Evolutionary conservation across 805 yeast species (phyloP).

Genomic region (Zygoascus bituminiphila): DNA sequence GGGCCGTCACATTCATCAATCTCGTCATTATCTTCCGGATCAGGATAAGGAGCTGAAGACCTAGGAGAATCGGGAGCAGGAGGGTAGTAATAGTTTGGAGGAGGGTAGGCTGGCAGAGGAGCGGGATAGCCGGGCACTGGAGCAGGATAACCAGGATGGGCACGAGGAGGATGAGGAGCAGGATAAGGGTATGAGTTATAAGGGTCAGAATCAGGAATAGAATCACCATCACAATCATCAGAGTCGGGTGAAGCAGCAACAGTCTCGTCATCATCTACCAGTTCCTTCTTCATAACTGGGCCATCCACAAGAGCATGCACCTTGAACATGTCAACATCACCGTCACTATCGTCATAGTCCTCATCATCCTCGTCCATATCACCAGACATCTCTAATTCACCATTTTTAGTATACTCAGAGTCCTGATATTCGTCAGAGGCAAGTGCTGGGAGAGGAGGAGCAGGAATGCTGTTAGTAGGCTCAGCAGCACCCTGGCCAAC

Average conservation of each 20-base stretch:
- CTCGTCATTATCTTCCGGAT: constrained; percentile 1
- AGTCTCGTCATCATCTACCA: background rate
- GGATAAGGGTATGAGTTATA: background rate
- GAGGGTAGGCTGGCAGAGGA: background rate
- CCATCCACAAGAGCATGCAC: background rate
- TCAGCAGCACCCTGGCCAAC: background rate
- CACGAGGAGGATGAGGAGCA: background rate
- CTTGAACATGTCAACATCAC: background rate
- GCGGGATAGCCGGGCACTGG: background rate
- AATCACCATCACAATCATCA: background rate
- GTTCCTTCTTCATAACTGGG: background rate
- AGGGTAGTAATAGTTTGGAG: background rate
- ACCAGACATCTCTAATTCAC: background rate
- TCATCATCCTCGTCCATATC: background rate
- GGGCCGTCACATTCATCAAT: constrained; percentile 5
- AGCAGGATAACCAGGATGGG: background rate
- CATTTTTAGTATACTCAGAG: background rate
- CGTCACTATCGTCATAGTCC: background rate
- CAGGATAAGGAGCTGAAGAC: background rate
- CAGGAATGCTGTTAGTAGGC: background rate
- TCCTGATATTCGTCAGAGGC: background rate
- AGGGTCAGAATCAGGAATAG: background rate
- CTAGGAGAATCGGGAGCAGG: background rate
- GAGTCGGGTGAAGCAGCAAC: background rate
- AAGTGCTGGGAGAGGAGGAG: background rate